phyloP scores from a whole-genome alignment of 257 asterid genomes.

The Gentiana straminea region DNA sequence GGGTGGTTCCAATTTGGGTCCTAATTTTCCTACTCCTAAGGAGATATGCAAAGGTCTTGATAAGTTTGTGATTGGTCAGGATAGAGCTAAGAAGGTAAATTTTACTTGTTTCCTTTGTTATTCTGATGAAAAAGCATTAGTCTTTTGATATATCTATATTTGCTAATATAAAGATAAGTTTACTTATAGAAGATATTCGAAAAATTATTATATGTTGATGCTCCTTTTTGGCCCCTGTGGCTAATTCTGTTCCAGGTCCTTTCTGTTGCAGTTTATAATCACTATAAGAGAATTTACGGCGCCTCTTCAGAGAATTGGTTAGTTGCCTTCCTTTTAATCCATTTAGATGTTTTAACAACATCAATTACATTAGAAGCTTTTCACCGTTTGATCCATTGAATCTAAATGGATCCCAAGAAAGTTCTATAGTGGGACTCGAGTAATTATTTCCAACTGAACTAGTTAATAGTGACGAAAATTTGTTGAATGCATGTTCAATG shows the following conservation, averaged over 20 bases:
- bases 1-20: conserved; percentile 92
- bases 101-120: not conserved
- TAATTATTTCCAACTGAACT: no score
- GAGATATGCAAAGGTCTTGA: conserved; percentile 95
- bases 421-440: no score
- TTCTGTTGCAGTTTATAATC: conserved; percentile 96
- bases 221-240: not conserved
- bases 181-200: not conserved
- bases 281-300: conserved; percentile 86
- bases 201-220: not conserved
- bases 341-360: not conserved
- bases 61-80: conserved; percentile 94
- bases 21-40: conserved; percentile 80
- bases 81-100: conserved; percentile 86
- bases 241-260: conserved; percentile 49
- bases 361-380: not conserved
- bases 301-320: conserved; percentile 75
- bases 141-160: not conserved
- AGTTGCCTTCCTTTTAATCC: conserved; percentile 20
- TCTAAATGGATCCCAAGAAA: no score
- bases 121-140: not conserved
- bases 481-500: no score
- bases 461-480: no score
- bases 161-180: no score
- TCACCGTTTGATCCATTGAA: not conserved